Evolutionary conservation across 2,329 filamentous ascomycete genomes (phyloP).

Genomic region (Calcarisporium arbuscula): DNA sequence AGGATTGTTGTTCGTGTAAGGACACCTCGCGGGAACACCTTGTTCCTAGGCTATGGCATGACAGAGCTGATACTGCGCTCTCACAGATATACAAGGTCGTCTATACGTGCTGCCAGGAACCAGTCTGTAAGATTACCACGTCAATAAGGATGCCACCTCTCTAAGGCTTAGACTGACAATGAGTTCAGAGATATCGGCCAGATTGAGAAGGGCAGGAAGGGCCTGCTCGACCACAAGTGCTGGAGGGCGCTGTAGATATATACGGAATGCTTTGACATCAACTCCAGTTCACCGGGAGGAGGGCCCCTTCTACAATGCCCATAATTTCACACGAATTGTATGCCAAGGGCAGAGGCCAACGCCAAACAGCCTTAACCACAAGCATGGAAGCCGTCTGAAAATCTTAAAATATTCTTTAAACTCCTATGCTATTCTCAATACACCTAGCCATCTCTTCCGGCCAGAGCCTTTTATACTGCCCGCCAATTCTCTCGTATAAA

Average conservation of each 20-base stretch:
- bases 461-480: conserved; percentile 1
- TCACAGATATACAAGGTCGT: conserved; percentile 33
- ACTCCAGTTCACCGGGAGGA: background rate
- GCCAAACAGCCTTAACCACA: too few relatives aligned
- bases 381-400: background rate
- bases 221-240: too few relatives aligned
- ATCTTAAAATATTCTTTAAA: background rate
- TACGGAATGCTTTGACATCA: background rate
- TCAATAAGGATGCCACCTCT: background rate
- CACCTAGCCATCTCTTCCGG: conserved; percentile 11
- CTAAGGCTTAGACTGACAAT: background rate
- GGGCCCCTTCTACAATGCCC: too few relatives aligned
- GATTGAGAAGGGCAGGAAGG: background rate
- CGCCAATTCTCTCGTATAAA: background rate
- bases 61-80: background rate
- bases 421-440: conserved; percentile 9
- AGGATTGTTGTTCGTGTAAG: conserved; percentile 41
- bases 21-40: background rate
- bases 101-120: conserved; percentile 30
- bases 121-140: conserved; percentile 20
- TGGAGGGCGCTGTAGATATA: too few relatives aligned
- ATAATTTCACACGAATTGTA: too few relatives aligned
- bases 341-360: too few relatives aligned
- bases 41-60: background rate
- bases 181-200: background rate